Percentiles rank a stretch among this genome's conserved stretches.
Conservation (phyloP, 495 filamentous ascomycete genomes). For the Elaphomyces granulatus region DNA sequence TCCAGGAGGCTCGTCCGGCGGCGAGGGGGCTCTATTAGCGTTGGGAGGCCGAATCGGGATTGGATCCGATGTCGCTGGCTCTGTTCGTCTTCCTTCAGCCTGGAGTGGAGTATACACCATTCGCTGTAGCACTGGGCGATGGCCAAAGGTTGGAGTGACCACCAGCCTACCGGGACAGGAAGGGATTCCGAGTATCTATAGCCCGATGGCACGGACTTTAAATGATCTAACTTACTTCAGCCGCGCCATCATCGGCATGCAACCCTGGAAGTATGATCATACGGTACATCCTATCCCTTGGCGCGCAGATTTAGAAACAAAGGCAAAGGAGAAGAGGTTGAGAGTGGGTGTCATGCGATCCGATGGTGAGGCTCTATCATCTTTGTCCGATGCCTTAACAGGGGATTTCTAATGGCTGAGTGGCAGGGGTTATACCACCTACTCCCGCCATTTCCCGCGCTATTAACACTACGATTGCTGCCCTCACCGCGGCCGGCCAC, state of each 20-base stretch:
- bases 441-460: constrained; percentile 74
- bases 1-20: constrained; percentile 83
- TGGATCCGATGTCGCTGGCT: constrained; percentile 88
- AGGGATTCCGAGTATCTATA: constrained; percentile 78
- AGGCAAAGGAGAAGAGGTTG: constrained; percentile 46
- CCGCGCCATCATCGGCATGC: constrained; percentile 61
- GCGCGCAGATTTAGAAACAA: constrained; percentile 44
- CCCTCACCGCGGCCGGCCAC: constrained; percentile 57
- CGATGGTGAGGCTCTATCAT: constrained; percentile 40
- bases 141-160: constrained; percentile 72
- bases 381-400: too few species aligned
- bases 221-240: constrained; percentile 78
- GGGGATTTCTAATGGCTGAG: not conserved
- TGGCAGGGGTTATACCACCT: constrained; percentile 60
- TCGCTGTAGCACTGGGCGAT: constrained; percentile 87
- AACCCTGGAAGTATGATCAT: constrained; percentile 87
- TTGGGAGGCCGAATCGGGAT: constrained; percentile 84
- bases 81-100: constrained; percentile 77
- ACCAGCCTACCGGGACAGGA: constrained; percentile 95
- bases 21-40: constrained; percentile 75
- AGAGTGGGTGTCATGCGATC: constrained; percentile 64
- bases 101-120: constrained; percentile 84
- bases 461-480: constrained; percentile 50
- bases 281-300: constrained; percentile 75
- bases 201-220: constrained; percentile 83